Evolutionary conservation across 805 yeast species (phyloP), one percentile per base, ranked within the genome.

Genomic region (Cyberlindnera xylosilytica): DNA sequence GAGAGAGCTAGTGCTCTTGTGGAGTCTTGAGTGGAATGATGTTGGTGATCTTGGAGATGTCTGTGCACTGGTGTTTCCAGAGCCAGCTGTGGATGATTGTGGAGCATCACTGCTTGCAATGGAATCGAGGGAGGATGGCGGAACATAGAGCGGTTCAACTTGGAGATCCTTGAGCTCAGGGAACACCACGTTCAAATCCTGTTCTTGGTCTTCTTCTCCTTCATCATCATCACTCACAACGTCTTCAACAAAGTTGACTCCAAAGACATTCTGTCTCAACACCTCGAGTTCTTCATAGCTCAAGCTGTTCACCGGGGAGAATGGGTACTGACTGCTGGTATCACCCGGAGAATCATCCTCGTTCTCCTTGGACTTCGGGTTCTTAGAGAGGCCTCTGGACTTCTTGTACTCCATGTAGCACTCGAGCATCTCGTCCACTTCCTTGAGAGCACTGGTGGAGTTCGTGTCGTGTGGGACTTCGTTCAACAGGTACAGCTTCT

Each of bases 241-340:
- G 32, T 30, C 38, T n/a, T 31, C 18, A 16, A 34, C 35, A 20
- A 13, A 36, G 20, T 19, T 22, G 1, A 20, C 3, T 12, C 40
- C 40, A 27, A 41, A 38, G 2, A 41, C 34, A 4, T 45, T 42
- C 9, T 23, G 15, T 18, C 41, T 39, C 35, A 45, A 19, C 15
- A 33, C 38, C 18, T 34, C 37, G 13, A 41, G 19, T 3, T 30
- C 27, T 12, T 45, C 42, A 22, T 34, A 35, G 24, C 41, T 37
- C 23, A 41, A 35, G 10, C 32, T 30, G 34, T 45, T 37, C 29
- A 41, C 12, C 6, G 44, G 44, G 2, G 45, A 38, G 22, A 24
- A 34, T 8, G 20, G 11, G 22, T 29, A 29, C 8, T 29, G 32
- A 26, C 29, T 7, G 19, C 32, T 29, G 6, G 32, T 15, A 12